These are phyloP conservation scores for Taphrina deformans DNA, from an alignment of 1,139 yeast genomes.

Conservation along the genomic window DNA sequence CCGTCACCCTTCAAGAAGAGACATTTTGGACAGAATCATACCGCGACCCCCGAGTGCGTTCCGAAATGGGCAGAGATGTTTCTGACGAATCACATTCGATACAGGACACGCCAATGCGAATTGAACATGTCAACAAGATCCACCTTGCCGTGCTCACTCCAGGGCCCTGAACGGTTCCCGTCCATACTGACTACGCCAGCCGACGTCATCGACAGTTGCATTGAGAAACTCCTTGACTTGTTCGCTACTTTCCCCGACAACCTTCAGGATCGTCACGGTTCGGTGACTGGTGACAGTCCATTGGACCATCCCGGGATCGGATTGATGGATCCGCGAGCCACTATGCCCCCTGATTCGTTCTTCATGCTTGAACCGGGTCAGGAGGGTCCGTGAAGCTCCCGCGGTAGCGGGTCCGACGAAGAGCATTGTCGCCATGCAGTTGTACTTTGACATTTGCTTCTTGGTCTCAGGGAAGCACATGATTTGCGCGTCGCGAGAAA, in stretches of 20 bases:
- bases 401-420: slow-evolving; percentile 11
- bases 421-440: slow-evolving; percentile 27
- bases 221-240: slow-evolving; percentile 20
- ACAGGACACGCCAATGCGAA: background rate
- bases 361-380: slow-evolving; percentile 17
- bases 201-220: background rate
- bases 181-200: slow-evolving; percentile 22
- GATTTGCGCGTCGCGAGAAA: slow-evolving; percentile 14
- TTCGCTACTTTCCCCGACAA: slow-evolving; percentile 16
- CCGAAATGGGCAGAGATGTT: no score
- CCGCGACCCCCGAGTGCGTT: no score
- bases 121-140: no score
- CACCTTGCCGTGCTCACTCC: slow-evolving; percentile 20
- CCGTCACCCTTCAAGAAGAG: no score
- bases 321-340: background rate
- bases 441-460: slow-evolving; percentile 2
- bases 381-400: background rate
- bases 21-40: no score
- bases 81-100: no score
- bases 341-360: slow-evolving; percentile 16
- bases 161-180: slow-evolving; percentile 28
- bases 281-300: slow-evolving; percentile 32
- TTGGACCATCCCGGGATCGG: background rate
- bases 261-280: slow-evolving; percentile 18
- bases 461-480: background rate